Evolutionary conservation across 1,139 yeast species (phyloP).

Genomic region (Fermentozyma sake): DNA sequence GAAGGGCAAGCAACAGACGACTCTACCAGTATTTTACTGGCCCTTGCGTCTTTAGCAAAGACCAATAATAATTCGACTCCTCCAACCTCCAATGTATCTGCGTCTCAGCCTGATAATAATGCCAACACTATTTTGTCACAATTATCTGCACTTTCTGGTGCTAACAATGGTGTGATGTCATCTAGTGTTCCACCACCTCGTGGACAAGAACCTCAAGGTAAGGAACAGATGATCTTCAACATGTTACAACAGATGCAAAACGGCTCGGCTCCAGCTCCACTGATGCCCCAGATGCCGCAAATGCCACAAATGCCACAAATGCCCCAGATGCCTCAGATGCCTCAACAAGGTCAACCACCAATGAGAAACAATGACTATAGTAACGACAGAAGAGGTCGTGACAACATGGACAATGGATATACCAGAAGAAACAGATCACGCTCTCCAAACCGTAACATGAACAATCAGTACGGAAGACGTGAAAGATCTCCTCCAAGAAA

Average conservation of each 20-base stretch:
- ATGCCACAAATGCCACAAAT: slow-evolving; percentile 6
- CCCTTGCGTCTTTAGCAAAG: slow-evolving; percentile 54
- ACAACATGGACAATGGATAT: slow-evolving; percentile 24
- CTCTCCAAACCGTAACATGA: slow-evolving; percentile 38
- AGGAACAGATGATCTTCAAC: slow-evolving; percentile 31
- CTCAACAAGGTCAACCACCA: slow-evolving; percentile 11
- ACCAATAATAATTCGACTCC: slow-evolving; percentile 23
- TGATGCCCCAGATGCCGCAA: slow-evolving; percentile 3
- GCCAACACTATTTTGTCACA: slow-evolving; percentile 42
- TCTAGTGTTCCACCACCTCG: slow-evolving; percentile 13
- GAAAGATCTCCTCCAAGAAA: slow-evolving; percentile 32
- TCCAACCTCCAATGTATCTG: slow-evolving; percentile 20
- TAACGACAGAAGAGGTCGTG: slow-evolving; percentile 34
- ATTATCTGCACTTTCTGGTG: slow-evolving; percentile 40
- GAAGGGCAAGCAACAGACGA: slow-evolving; percentile 27
- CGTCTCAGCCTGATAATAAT: slow-evolving; percentile 16
- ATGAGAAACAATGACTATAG: slow-evolving; percentile 15
- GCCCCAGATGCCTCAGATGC: slow-evolving; percentile 7
- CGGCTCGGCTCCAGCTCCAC: slow-evolving; percentile 2
- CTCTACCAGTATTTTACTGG: slow-evolving; percentile 59
- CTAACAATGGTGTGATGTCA: slow-evolving; percentile 7
- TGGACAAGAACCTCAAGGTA: slow-evolving; percentile 14
- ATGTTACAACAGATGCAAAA: slow-evolving; percentile 45
- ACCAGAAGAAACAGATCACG: slow-evolving; percentile 54
- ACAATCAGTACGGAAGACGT: slow-evolving; percentile 16